Percentiles rank a stretch among this genome's conserved stretches.
Conservation (phyloP, 768 basidiomycete genomes). For the Amanita exitialis region DNA sequence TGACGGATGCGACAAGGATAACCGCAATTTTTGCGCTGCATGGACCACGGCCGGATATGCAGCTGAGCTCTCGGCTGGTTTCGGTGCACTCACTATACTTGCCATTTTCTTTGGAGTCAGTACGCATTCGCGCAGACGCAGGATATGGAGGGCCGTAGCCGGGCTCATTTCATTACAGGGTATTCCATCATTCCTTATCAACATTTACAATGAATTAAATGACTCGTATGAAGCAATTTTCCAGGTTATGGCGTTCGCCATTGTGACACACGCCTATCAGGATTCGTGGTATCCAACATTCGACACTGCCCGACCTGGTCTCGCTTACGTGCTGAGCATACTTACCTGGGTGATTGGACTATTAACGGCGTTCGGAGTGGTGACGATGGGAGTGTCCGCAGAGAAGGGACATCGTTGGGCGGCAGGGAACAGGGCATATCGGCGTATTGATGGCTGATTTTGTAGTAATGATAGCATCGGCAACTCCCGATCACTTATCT, state of each 20-base stretch:
- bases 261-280: conserved; percentile 54
- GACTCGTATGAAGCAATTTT: conserved; percentile 32
- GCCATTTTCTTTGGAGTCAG: conserved; percentile 60
- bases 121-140: conserved; percentile 61
- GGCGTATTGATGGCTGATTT: conserved; percentile 18
- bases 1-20: conserved; percentile 41
- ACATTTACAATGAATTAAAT: neutral
- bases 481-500: neutral
- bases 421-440: conserved; percentile 65
- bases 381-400: conserved; percentile 54
- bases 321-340: conserved; percentile 47
- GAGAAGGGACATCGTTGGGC: conserved; percentile 62
- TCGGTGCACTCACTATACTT: conserved; percentile 45
- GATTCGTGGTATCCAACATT: conserved; percentile 38
- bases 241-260: conserved; percentile 50
- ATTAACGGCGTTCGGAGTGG: conserved; percentile 40
- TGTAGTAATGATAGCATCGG: neutral
- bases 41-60: conserved; percentile 68
- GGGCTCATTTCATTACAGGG: conserved; percentile 55
- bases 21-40: conserved; percentile 46
- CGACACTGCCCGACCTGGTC: conserved; percentile 50
- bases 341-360: conserved; percentile 54
- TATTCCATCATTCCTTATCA: conserved; percentile 15
- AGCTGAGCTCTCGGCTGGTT: conserved; percentile 54
- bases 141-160: conserved; percentile 70